Percentiles rank a stretch among this genome's conserved stretches.
Evolutionary conservation across 139 green algal species (phyloP).

Genomic region (Volvox reticuliferus): DNA sequence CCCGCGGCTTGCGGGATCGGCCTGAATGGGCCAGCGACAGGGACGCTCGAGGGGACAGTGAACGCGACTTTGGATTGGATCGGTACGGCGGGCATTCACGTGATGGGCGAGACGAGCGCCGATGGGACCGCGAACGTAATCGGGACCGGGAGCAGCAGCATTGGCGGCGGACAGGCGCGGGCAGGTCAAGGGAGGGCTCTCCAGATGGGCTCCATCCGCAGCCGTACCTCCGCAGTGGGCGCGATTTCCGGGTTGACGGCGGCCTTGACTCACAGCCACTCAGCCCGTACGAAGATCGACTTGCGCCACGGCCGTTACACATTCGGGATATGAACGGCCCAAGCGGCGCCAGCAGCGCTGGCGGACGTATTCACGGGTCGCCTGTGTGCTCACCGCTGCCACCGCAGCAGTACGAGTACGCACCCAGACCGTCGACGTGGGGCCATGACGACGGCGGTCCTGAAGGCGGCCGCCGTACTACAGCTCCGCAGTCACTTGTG

Average conservation of each 20-base stretch:
- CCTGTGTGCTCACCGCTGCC: neutral
- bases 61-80: neutral
- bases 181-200: constrained; percentile 27
- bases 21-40: neutral
- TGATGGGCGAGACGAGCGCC: neutral
- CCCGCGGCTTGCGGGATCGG: neutral
- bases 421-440: neutral
- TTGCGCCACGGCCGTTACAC: neutral
- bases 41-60: neutral
- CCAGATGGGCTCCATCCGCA: neutral
- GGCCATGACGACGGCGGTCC: neutral
- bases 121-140: neutral
- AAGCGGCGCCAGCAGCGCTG: neutral
- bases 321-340: neutral
- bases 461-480: neutral
- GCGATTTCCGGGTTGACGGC: neutral
- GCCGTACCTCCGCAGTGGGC: neutral
- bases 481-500: neutral
- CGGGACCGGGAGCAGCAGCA: neutral
- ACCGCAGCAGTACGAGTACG: neutral
- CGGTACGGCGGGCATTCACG: constrained; percentile 9
- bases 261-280: neutral
- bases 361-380: neutral
- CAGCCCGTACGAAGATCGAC: neutral
- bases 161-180: neutral